Conservation (phyloP, 257 asterid species). For the Fraxinus pennsylvanica region DNA sequence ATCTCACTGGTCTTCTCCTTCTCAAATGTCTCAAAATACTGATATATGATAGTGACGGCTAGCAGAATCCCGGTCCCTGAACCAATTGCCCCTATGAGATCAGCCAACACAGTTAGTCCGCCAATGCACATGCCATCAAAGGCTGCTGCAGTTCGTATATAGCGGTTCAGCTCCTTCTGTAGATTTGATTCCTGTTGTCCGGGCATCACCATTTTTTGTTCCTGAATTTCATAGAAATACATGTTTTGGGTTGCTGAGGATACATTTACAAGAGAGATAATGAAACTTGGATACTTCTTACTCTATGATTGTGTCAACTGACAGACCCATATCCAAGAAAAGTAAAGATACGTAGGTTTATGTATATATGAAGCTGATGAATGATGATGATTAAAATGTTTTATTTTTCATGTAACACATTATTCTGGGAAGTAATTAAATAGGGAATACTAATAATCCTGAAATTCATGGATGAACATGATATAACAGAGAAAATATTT, state of each 20-base stretch:
- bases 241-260: background rate
- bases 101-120: constrained; percentile 18
- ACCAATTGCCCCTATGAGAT: constrained; percentile 28
- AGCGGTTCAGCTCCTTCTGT: constrained; percentile 27
- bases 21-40: constrained; percentile 29
- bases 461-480: constrained; percentile 6
- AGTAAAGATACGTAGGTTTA: no score
- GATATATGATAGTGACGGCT: constrained; percentile 25
- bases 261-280: background rate
- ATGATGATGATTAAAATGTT: no score
- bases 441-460: background rate
- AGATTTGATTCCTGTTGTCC: constrained; percentile 22
- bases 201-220: constrained; percentile 28
- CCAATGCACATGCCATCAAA: constrained; percentile 21
- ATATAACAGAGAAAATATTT: background rate
- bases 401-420: no score
- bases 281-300: background rate
- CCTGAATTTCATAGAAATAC: constrained; percentile 11
- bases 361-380: no score
- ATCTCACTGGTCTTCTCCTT: constrained; percentile 28
- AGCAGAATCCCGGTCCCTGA: constrained; percentile 22
- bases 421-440: no score
- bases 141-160: constrained; percentile 25
- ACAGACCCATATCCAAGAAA: background rate
- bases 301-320: background rate